A percentile compares a stretch with the other conserved stretches of the same genome.
Evolutionary conservation across 495 filamentous ascomycete species (phyloP).

Genomic region (Lasiosphaeria hispida): DNA sequence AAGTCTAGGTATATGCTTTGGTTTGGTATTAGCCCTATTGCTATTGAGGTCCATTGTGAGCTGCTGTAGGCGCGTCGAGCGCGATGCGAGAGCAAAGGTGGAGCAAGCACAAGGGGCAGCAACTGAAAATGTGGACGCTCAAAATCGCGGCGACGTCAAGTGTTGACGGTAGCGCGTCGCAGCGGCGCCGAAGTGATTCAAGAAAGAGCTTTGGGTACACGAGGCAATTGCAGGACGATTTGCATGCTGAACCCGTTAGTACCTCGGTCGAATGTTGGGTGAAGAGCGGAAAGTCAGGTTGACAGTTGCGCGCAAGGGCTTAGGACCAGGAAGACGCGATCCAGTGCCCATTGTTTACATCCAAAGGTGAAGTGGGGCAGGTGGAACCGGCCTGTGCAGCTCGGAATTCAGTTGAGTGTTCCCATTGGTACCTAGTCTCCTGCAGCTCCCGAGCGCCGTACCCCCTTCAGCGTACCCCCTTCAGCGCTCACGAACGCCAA

Average conservation of each 20-base stretch:
- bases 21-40: constrained; percentile 29
- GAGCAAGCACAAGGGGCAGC: background rate
- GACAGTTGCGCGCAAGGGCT: background rate
- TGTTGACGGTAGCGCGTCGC: background rate
- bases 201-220: constrained; percentile 1
- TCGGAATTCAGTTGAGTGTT: too few relatives aligned
- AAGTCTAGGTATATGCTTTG: constrained; percentile 37
- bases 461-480: too few relatives aligned
- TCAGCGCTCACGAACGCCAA: too few relatives aligned
- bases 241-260: constrained; percentile 2
- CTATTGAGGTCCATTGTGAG: constrained; percentile 35
- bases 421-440: too few relatives aligned
- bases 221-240: background rate
- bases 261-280: background rate
- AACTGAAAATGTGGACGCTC: background rate
- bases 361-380: constrained; percentile 10
- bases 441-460: too few relatives aligned
- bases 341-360: constrained; percentile 10
- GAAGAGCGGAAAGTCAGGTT: background rate
- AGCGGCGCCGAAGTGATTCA: background rate
- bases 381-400: too few relatives aligned
- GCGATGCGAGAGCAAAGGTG: constrained; percentile 5
- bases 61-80: constrained; percentile 24
- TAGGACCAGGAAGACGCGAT: constrained; percentile 6
- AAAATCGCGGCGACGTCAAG: background rate